Evolutionary conservation across 441 rosid species (phyloP), one percentile per base, ranked within the genome.

Genomic region (Bruguiera hainesii): DNA sequence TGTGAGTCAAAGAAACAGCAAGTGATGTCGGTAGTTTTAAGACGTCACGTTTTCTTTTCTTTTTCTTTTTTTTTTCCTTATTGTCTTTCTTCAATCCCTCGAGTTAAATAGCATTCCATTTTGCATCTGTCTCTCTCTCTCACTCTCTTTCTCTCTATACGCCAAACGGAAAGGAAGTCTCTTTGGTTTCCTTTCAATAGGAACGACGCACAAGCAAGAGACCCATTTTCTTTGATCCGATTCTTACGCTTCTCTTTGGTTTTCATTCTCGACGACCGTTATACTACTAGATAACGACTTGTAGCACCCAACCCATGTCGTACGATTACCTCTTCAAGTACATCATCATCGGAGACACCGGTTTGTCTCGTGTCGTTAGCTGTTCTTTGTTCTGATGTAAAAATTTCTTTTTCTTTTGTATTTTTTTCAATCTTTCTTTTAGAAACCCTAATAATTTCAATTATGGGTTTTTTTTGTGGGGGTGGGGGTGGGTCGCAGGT

Each of bases 291-390:
- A 4, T 11, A 3, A 8, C 29, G 29, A 53, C 0, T 55, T 8
- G 6, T 13, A 10, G 28, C 28, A 8, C 6, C 58, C 58, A 23
- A n/a, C 60, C 30, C 29, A 89, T 91, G 97, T 90, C 96, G 13
- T 93, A 93, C 82, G 97, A 94, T 31, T 93, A 93, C 67, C 94
- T 89, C 64, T 93, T 90, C 79, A 91, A 91, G 89, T 91, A 87
- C 77, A 91, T 91, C 84, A 91, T 91, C 84, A 91, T 91, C 86
- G 96, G 98, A 53, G 97, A 88, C 55, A 90, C 91, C 19, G 98
- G 95, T 87, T 52, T 0, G 13, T 60, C 6, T 42, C 19, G 65
- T 56, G 25, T 56, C 51, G 19, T 18, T 11, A n/a, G 7, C 23
- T 2, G 6, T 49, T 61, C 19, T 21, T 3, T 46, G 37, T 13